phyloP scores from a whole-genome alignment of 306 rosid species.

The Senna tora region DNA sequence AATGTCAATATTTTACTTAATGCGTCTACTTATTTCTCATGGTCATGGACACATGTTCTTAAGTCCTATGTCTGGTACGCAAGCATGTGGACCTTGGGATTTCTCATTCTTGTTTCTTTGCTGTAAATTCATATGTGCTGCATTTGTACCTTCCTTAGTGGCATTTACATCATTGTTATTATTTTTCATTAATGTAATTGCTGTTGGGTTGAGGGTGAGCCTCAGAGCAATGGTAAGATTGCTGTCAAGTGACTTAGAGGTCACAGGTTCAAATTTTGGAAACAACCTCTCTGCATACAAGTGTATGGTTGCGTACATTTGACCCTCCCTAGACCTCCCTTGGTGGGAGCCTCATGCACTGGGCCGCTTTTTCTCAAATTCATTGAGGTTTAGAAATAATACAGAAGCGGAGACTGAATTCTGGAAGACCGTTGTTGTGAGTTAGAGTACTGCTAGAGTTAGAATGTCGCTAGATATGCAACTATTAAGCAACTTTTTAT shows the following conservation, averaged over 20 bases:
- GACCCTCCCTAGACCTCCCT: too few relatives aligned
- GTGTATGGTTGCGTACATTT: too few relatives aligned
- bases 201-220: not conserved
- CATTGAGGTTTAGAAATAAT: not conserved
- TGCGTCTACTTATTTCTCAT: slow-evolving; percentile 4
- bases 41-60: not conserved
- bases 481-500: not conserved
- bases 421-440: too few relatives aligned
- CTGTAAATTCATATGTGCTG: slow-evolving; percentile 3
- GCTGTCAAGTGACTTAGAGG: too few relatives aligned
- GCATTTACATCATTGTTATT: not conserved
- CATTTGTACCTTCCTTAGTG: not conserved
- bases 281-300: too few relatives aligned
- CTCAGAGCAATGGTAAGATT: too few relatives aligned
- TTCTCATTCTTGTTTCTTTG: slow-evolving; percentile 15
- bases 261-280: too few relatives aligned
- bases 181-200: not conserved
- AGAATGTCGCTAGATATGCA: too few relatives aligned
- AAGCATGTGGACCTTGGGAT: not conserved
- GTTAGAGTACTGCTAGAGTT: too few relatives aligned
- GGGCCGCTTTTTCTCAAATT: not conserved
- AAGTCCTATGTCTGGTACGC: not conserved
- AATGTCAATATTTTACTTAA: slow-evolving; percentile 7
- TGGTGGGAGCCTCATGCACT: too few relatives aligned
- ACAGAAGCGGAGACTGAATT: too few relatives aligned